Conservation (phyloP, 192 early-diverging fungal species). For the Bifiguratus adelaidae region DNA sequence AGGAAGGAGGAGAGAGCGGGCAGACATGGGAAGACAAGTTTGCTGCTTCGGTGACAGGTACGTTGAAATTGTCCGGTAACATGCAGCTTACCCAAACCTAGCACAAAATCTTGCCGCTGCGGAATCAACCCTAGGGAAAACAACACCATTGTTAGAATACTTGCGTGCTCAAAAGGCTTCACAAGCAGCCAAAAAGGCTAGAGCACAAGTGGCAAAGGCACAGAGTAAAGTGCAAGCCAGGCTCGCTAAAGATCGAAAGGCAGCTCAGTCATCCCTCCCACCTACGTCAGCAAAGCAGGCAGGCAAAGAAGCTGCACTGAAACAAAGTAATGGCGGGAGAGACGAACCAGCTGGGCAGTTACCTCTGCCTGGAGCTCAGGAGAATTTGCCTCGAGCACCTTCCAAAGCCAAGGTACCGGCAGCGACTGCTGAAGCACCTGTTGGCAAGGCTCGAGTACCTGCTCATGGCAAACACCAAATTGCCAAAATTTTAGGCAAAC, state of each 20-base stretch:
- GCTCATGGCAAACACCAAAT: conserved; percentile 2
- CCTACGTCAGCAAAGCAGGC: not conserved
- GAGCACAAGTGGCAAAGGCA: conserved; percentile 20
- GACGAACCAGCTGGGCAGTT: conserved; percentile 1
- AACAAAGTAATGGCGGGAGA: conserved; percentile 5
- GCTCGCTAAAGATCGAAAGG: not conserved
- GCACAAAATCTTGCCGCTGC: conserved; percentile 19
- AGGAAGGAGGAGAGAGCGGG: no score
- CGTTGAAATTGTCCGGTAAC: no score
- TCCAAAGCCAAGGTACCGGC: not conserved
- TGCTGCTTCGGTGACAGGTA: conserved; percentile 19
- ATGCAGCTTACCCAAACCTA: not conserved
- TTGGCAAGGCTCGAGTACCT: not conserved
- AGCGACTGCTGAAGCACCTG: not conserved
- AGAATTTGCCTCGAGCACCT: not conserved
- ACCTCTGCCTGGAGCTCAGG: not conserved
- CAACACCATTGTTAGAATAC: conserved; percentile 66
- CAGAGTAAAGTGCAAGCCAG: conserved; percentile 1
- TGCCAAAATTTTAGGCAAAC: conserved; percentile 8
- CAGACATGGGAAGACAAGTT: conserved; percentile 28
- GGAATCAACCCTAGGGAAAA: conserved; percentile 43
- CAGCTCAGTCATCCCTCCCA: not conserved
- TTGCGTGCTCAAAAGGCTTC: conserved; percentile 62
- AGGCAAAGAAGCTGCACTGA: conserved; percentile 1
- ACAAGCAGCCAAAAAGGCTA: conserved; percentile 43